Base-by-base conservation (phyloP, 768 basidiomycete genomes). In the Lactarius sp. region DNA sequence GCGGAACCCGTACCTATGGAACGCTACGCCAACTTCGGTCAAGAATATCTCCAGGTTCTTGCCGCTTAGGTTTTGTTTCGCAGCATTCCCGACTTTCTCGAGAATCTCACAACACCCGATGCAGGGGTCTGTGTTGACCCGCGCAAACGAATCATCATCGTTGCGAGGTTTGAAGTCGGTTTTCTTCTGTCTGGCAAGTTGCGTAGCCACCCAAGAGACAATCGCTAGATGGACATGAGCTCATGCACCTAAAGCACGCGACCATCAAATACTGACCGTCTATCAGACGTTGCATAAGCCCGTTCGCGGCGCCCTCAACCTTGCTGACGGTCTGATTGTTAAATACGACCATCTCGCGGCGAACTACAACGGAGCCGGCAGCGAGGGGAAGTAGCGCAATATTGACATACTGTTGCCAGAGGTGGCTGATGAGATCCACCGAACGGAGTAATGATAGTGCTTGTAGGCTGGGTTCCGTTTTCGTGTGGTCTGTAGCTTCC, bases 131-230 rank as follows among this genome's bases (percentile, higher is more conserved):
- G 97, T 98, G 71, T 93, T 97, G 33, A 92, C 92, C 22, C 94
- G 79, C 4, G 94, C 92, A 73, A 98, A 98, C 0, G 94, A 94
- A 27, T 94, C 75, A 69, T 98, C 96, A 71, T 99, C 97, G 69
- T 98, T 94, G 42, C 89, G 85, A 12, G 97, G 97, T 74, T 96
- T 97, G 78, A 97, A 99, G 73, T 99, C 97, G 55, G 85, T 90
- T 70, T 88, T 90, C 78, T 98, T 98, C 73, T 99, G 97, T 73
- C 94, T 95, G 8, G 85, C 81, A 42, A 99, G 83, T 66, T 91
- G 87, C 3, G 79, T 66, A 2, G 84, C 79, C 7, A 98, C 77
- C 87, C 90, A 95, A 20, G 83, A 74, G 52, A 94, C 73, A 63
- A 93, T 82, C 0, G 80, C 92, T 94, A 65, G 0, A 22, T 27